Conservation (phyloP, 2,329 filamentous ascomycete genomes). For the Elsinoe batatas region DNA sequence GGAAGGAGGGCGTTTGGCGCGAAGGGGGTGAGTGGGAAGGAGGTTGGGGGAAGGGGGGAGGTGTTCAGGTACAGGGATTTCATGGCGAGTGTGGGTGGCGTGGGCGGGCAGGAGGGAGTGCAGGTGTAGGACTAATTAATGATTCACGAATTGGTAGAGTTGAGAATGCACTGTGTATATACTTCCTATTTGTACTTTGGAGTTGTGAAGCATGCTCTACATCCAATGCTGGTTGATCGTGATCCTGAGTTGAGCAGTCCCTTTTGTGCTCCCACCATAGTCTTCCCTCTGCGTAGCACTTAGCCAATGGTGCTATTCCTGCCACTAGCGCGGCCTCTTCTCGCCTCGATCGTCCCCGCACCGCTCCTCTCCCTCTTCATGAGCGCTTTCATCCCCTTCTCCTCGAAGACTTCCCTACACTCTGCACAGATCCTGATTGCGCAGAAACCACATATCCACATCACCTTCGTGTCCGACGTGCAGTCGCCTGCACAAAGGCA, state of each 20-base stretch:
- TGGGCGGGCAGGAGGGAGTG: constrained; percentile 20
- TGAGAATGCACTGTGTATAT: constrained; percentile 3
- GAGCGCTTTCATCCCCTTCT: not conserved
- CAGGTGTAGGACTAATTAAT: not conserved
- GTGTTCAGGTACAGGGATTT: constrained; percentile 94
- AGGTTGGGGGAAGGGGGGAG: constrained; percentile 50
- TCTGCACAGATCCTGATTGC: constrained; percentile 11
- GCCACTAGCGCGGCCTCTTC: not conserved
- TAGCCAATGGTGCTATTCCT: not conserved
- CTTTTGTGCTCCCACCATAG: too few species aligned
- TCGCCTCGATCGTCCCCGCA: not conserved
- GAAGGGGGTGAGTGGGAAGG: constrained; percentile 46
- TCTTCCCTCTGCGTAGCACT: not conserved
- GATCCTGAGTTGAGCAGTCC: not conserved
- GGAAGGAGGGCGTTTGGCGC: constrained; percentile 68
- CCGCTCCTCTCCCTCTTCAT: not conserved
- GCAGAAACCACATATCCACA: constrained; percentile 11
- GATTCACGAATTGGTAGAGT: not conserved
- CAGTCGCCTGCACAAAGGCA: constrained; percentile 10
- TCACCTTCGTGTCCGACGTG: not conserved
- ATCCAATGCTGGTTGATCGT: not conserved
- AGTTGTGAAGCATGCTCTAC: not conserved
- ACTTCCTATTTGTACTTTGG: not conserved
- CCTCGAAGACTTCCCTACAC: constrained; percentile 2
- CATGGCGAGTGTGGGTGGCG: constrained; percentile 46